phyloP scores from a whole-genome alignment of 257 asterid species.

The Scutellaria barbata region DNA sequence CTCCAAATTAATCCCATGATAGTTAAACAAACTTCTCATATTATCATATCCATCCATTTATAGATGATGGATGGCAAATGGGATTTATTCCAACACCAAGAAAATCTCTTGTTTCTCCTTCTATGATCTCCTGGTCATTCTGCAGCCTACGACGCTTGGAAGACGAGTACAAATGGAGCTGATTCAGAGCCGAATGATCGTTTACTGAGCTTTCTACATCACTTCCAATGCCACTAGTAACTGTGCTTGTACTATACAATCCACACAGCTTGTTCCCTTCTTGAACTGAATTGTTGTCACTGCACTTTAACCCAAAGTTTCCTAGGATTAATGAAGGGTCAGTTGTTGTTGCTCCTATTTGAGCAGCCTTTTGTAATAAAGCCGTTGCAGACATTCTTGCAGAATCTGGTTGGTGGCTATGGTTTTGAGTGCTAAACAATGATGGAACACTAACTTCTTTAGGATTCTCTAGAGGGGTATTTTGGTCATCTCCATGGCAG shows the following conservation, averaged over 20 bases:
- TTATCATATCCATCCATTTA: slow-evolving; percentile 30
- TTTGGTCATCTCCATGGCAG: slow-evolving; percentile 25
- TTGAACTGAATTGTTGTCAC: slow-evolving; percentile 34
- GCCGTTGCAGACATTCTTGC: slow-evolving; percentile 81
- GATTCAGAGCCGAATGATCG: slow-evolving; percentile 47
- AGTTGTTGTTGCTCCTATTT: slow-evolving; percentile 63
- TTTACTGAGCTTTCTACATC: slow-evolving; percentile 49
- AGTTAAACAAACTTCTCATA: neutral
- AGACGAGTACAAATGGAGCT: slow-evolving; percentile 52
- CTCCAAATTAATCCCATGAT: neutral
- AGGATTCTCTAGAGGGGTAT: slow-evolving; percentile 28
- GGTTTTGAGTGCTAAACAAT: slow-evolving; percentile 54
- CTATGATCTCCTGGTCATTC: slow-evolving; percentile 44
- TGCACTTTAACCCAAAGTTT: slow-evolving; percentile 52
- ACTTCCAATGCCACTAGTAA: slow-evolving; percentile 39
- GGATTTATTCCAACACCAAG: slow-evolving; percentile 81
- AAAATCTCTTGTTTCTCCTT: slow-evolving; percentile 85
- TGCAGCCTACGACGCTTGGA: slow-evolving; percentile 52
- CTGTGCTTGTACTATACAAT: slow-evolving; percentile 48
- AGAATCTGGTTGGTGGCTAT: slow-evolving; percentile 38
- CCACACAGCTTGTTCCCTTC: slow-evolving; percentile 48
- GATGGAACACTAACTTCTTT: slow-evolving; percentile 52
- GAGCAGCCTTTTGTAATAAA: slow-evolving; percentile 77
- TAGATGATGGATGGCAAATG: slow-evolving; percentile 32
- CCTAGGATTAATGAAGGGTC: slow-evolving; percentile 57